Evolutionary conservation across 2,329 filamentous ascomycete species (phyloP), one percentile per base, ranked within the genome.

Genomic region (Claviceps quebecensis): DNA sequence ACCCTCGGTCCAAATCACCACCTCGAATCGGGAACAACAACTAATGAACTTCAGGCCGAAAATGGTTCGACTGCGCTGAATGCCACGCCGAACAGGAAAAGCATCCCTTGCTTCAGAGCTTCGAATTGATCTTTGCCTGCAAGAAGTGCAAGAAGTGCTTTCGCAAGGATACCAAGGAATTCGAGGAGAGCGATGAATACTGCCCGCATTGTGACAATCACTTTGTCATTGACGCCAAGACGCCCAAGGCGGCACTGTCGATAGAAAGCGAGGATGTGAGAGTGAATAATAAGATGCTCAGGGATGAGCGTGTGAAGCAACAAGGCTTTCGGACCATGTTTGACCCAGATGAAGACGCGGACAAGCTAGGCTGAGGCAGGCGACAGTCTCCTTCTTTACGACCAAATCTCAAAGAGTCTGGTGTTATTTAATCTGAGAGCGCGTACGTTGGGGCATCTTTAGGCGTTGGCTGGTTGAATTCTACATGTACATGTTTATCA

Each of bases 81-180:
- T 98, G 93, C 72, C 93, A 98, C 71, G 72, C 72, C 50, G 93
- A 98, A 67, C 74, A 80, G 55, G 85, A 94, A 68, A 70, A 74
- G 55, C 93, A 97, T 67, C 70, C 77, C 39, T 81, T 98, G 22
- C 70, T 79, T 50, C 86, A 95, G 69, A 76, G 75, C 57, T 76
- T 83, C 60, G 93, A 98, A 64, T 95, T 98, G 88, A 79, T 75
- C 39, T 97, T 98, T 63, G 88, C 87, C 49, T 98, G 93, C 79
- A 98, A 98, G 63, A 98, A 98, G 73, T 98, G 93, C 81, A 90
- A 86, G 60, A 98, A 98, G 71, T 90, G 84, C 69, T 98, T 98
- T 75, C 85, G 93, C 59, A 98, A 97, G 67, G 87, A 98, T 62
- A 85, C 85, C 45, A 73, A 80, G 57, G 87, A 95, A 66, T 96